Evolutionary conservation across 768 basidiomycete species (phyloP), one percentile per base, ranked within the genome.

Genomic region (Hirschioporus abietinus): DNA sequence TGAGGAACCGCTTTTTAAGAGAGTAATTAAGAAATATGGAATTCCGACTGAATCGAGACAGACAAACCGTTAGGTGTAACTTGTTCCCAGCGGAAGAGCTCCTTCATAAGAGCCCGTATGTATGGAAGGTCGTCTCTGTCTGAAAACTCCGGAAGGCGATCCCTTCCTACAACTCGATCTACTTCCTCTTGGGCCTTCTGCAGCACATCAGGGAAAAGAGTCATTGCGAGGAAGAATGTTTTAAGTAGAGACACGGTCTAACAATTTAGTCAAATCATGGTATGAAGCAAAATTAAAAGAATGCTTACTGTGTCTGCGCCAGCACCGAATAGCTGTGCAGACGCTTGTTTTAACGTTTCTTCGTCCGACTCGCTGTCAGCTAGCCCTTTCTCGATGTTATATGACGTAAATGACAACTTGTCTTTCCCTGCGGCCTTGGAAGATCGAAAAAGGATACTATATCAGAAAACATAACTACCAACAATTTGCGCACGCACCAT

Each of bases 391-490:
- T 71, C 15, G 75, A 72, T 17, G 66, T 58, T 24, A 66, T 66
- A 42, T 78, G 69, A 61, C 75, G 73, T 73, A 66, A 79, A 79
- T 8, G 78, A 78, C 12, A 75, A 73, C 61, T 70, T 60, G 60
- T 71, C 72, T 15, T 52, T 70, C 27, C 76, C 74, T 27, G 70
- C 64, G 2, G 66, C 71, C 74, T 74, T 64, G 65, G 30, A 67
- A 26, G 10, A 63, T 15, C n/a, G n/a, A 20, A 52, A 20, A 3
- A 1, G 12, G 4, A 52, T 20, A 2, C 20, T 1, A 36, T 12
- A 5, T 15, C 20, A 15, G 52, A 1, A 26, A 34, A 12, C 24
- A 63, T 25, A 25, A 30, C 52, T 12, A 57, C n/a, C 58, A 9
- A 26, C n/a, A n/a, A 7, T 30, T 3, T 15, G 42, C 2, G 15